Evolutionary conservation across 805 yeast species (phyloP), one percentile per base, ranked within the genome.

Genomic region (Lachancea thermotolerans): DNA sequence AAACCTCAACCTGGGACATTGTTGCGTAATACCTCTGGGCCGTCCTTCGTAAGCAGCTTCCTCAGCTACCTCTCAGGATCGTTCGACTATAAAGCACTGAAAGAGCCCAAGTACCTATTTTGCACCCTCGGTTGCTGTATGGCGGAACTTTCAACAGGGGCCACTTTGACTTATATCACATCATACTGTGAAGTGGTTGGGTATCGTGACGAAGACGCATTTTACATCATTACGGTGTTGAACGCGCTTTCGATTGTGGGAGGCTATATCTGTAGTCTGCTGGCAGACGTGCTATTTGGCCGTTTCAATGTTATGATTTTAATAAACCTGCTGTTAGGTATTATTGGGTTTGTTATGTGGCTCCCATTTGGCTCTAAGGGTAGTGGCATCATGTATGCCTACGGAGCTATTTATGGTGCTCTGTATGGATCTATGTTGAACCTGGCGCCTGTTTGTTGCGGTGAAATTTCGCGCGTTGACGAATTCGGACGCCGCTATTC

Each of bases 381-480:
- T 11, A 64, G 52, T 15, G 72, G 58, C 10, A 70, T 71, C 8
- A 58, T 64, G 39, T 72, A 66, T 57, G 73, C 70, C 2, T 79
- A 75, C 56, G 69, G 44, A 59, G 69, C 46, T 60, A 68, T 74
- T 4, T 78, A 73, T 57, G 85, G 85, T 0, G 71, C 79, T 42
- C 66, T 73, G 41, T 70, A 80, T 3, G 77, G 82, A 2, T 72
- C 83, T 0, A 73, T 78, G 5, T 63, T 79, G 39, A 71, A 82
- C 4, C 56, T 79, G 37, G 73, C 79, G 16, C 84, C 85, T 2
- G 79, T 75, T 2, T 75, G 82, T 51, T 66, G 77, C 35, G 81
- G 81, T 0, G 78, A 75, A 41, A 76, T 80, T 32, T 75, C 82
- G 14, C 71, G 74, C 42, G 71, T 75, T 1, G 74, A 73, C 37